Conservation (phyloP, 352 stramenopile species). For the Phytophthora quininea region DNA sequence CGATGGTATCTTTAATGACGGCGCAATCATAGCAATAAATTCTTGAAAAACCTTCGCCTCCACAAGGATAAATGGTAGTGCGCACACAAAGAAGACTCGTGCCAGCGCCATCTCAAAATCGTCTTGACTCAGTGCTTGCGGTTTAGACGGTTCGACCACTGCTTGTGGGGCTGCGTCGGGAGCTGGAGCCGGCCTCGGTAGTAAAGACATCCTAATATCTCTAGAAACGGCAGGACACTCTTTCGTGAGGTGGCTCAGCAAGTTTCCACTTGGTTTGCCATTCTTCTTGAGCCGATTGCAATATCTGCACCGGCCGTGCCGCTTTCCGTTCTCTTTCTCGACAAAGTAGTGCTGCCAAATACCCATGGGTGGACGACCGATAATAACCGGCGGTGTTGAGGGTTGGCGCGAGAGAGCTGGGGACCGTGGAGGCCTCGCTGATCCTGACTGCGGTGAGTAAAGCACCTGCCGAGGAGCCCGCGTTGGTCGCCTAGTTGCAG, state of each 20-base stretch:
- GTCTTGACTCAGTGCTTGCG: neutral
- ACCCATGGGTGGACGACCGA: neutral
- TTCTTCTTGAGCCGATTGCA: neutral
- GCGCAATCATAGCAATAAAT: slow-evolving; percentile 1
- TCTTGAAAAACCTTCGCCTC: slow-evolving; percentile 3
- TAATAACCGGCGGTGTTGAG: neutral
- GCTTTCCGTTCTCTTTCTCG: neutral
- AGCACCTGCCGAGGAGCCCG: neutral
- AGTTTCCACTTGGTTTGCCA: neutral
- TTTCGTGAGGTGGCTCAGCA: neutral
- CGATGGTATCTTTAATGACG: neutral
- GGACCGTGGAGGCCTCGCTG: neutral
- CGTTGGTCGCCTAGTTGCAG: neutral
- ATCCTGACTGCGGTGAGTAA: neutral
- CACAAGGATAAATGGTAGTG: slow-evolving; percentile 1
- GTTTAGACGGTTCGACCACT: neutral
- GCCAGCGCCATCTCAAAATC: slow-evolving; percentile 4
- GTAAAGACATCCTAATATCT: neutral
- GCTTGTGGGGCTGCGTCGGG: neutral
- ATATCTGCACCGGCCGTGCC: neutral
- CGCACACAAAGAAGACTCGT: slow-evolving; percentile 1
- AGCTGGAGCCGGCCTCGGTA: neutral
- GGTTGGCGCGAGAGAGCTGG: neutral
- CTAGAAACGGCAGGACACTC: neutral
- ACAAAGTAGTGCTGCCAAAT: neutral